phyloP scores from a whole-genome alignment of 768 basidiomycete genomes.

The Serendipita sp. region DNA sequence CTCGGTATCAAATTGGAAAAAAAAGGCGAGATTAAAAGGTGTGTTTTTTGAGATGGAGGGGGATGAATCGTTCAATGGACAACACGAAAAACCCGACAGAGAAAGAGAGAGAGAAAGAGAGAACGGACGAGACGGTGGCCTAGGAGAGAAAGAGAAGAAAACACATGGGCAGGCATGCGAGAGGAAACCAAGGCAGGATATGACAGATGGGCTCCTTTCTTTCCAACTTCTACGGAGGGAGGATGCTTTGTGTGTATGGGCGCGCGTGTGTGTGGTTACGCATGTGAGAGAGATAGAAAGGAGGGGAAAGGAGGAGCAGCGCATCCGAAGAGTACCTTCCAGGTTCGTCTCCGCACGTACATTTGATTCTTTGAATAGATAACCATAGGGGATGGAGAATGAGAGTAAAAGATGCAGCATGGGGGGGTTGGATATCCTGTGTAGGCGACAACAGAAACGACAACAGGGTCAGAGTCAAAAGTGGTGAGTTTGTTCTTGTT shows the following conservation, averaged over 20 bases:
- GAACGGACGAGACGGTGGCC: not conserved
- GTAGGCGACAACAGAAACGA: too few species aligned
- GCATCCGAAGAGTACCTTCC: not conserved
- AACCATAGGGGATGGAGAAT: not conserved
- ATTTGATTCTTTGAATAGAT: not conserved
- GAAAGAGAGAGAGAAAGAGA: not conserved
- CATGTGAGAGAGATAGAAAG: not conserved
- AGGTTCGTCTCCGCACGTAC: not conserved
- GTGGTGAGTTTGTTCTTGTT: too few species aligned
- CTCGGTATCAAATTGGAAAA: not conserved
- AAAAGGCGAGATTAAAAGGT: not conserved
- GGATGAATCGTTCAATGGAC: not conserved
- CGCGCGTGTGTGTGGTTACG: not conserved
- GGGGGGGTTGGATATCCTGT: too few species aligned
- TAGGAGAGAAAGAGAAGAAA: not conserved
- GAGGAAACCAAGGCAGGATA: too few species aligned
- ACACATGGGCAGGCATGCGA: not conserved
- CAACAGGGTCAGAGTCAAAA: too few species aligned
- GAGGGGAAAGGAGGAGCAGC: too few species aligned
- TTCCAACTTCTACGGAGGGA: not conserved
- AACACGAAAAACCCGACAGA: not conserved
- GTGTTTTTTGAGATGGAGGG: not conserved
- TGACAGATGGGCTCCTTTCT: too few species aligned
- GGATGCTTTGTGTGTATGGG: not conserved
- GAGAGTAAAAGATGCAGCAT: not conserved